Evolutionary conservation across 495 filamentous ascomycete species (phyloP), one percentile per base, ranked within the genome.

Genomic region (Penicillium bialowiezense): DNA sequence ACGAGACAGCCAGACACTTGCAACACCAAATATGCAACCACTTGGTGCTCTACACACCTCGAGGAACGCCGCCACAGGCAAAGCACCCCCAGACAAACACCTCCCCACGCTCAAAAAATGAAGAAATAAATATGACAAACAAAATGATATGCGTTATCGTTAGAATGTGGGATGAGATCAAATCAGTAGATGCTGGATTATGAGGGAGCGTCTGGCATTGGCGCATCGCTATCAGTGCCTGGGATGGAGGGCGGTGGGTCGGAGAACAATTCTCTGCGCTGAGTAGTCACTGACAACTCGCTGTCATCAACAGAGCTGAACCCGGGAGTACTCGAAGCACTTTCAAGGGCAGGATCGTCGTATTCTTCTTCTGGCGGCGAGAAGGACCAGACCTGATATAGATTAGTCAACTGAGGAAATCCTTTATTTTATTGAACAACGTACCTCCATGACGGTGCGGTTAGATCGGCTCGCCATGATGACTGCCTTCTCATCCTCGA

Each of bases 401-500:
- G 23, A 47, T 15, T 38, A n/a, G 37, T 38, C 20, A 4, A 41
- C 9, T 13, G 20, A 1, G 15, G 7, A 7, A 17, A 14, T 7
- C n/a, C n/a, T n/a, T n/a, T n/a, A n/a, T n/a, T n/a, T n/a, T n/a
- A n/a, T n/a, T n/a, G n/a, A n/a, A 29, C 19, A 50, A 59, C 59
- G 49, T 59, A 96, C 93, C 86, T 98, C 93, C 93, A 98, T 98
- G 46, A 97, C 86, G 1, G 95, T 97, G 45, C 89, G 80, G 38
- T 81, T 81, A 20, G 79, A 80, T 48, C 93, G 79, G 55, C 85
- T 85, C 3, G 93, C 92, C 81, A 98, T 91, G 31, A 97, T 91
- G 14, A 98, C 91, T 44, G 90, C 92, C 62, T 96, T 97, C 69
- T 98, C 95, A 41, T 95, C 91, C 64, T 98, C 93, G 64, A 98